Evolutionary conservation across 2,329 filamentous ascomycete genomes (phyloP).

Genomic region (Leptographium lundbergii): DNA sequence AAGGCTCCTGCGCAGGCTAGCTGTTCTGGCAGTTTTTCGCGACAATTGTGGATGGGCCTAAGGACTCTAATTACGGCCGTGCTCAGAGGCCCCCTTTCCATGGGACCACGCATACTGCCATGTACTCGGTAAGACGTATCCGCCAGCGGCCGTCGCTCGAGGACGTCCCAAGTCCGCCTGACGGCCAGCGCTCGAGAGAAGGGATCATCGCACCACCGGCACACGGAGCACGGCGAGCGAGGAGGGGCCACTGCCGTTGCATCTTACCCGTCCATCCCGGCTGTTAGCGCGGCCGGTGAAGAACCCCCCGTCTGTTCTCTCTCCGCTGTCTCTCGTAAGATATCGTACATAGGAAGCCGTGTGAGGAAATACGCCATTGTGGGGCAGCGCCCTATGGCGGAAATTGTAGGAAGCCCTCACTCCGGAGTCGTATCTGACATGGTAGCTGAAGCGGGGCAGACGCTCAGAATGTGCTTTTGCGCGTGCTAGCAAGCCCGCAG

Average conservation of each 20-base stretch:
- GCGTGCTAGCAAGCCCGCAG: too few relatives aligned
- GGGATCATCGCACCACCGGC: too few relatives aligned
- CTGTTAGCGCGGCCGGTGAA: not conserved
- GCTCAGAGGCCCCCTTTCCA: not conserved
- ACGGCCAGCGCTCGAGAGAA: too few relatives aligned
- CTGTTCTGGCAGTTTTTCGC: constrained; percentile 2
- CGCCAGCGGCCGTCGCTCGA: not conserved
- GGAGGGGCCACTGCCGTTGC: not conserved
- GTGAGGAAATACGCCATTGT: not conserved
- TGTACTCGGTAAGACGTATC: too few relatives aligned
- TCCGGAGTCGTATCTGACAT: too few relatives aligned
- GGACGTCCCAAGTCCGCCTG: not conserved
- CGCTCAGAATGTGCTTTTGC: too few relatives aligned
- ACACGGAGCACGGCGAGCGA: not conserved
- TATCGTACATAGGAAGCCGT: not conserved
- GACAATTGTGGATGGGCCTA: constrained; percentile 1
- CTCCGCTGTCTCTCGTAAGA: not conserved
- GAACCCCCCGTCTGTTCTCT: not conserved
- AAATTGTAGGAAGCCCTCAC: too few relatives aligned
- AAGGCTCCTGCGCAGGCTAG: not conserved
- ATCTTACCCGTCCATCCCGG: not conserved
- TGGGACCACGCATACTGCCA: not conserved
- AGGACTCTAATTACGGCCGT: not conserved
- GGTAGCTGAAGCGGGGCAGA: too few relatives aligned
- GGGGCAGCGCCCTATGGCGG: too few relatives aligned